Base-by-base conservation (phyloP, 148 eudicot genomes). In the Rhododendron molle region DNA sequence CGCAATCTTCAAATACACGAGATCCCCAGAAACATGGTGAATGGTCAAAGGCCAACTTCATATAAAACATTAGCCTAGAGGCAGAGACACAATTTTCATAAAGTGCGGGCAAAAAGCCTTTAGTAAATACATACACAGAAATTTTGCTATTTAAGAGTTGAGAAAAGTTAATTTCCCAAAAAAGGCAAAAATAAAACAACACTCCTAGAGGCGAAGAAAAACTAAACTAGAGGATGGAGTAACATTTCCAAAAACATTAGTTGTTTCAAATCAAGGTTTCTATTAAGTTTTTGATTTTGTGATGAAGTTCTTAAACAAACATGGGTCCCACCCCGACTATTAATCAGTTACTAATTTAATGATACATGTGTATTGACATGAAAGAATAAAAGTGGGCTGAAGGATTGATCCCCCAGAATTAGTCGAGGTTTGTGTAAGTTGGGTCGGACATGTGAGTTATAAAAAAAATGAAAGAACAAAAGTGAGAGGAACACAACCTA, bases 1-100 rank as follows among this genome's bases (percentile, higher is more conserved):
- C 1, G 92, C 92, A 86, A 93, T 90, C 96, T 93, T 81, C 38
- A 78, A 80, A 14, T 18, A 80, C 36, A 1, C 4, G 72, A 21
- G 85, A 5, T 34, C 34, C 30, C 67, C 50, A n/a, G 49, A 56
- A 58, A 38, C 30, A 34, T 26, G 38, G 36, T 2, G 40, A 76
- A 20, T n/a, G 58, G 40, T 21, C 9, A 83, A 47, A 58, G 38
- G 78, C 58, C 26, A 76, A 36, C 15, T 44, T 49, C 76, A 14
- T 73, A 58, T 32, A 8, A 69, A 47, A 54, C 49, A 81, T 40
- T 43, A n/a, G 21, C 83, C 26, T 30, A 49, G 40, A 13, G 12
- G 44, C 44, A 36, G 67, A 12, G 16, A 80, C 56, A 26, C 26
- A 30, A 80, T n/a, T 52, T 26, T 30, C 56, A 80, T 13, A 0